Conservation (phyloP, 2,329 filamentous ascomycete genomes). For the Ascochyta fabae region DNA sequence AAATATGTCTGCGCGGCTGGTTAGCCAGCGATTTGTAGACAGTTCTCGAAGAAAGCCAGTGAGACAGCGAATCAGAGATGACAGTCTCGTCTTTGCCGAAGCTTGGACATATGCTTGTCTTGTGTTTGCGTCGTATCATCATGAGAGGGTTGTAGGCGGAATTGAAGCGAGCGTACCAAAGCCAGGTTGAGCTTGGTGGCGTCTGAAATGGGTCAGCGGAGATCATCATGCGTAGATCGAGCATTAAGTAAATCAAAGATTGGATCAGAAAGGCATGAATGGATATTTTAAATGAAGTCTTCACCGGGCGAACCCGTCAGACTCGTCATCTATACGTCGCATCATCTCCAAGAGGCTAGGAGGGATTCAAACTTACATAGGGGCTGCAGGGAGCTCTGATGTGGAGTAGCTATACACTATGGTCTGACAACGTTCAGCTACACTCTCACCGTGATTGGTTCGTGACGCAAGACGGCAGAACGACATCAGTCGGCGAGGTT, state of each 20-base stretch:
- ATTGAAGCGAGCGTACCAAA: conserved; percentile 26
- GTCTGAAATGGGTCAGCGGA: conserved; percentile 13
- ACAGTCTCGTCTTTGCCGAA: conserved; percentile 58
- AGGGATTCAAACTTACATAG: conserved; percentile 27
- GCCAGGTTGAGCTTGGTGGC: conserved; percentile 13
- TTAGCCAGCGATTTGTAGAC: conserved; percentile 32
- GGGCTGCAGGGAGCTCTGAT: not conserved
- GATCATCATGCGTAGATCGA: conserved; percentile 8
- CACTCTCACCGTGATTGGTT: not conserved
- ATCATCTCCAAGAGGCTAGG: conserved; percentile 49
- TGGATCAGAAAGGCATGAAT: conserved; percentile 68
- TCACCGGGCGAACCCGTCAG: conserved; percentile 74
- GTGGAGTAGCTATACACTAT: not conserved
- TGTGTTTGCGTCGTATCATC: conserved; percentile 81
- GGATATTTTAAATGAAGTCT: conserved; percentile 66
- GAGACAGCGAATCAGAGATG: conserved; percentile 40
- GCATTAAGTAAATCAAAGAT: not conserved
- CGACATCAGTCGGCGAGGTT: conserved; percentile 95
- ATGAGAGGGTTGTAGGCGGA: conserved; percentile 50
- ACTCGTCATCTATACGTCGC: conserved; percentile 73
- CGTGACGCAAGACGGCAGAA: conserved; percentile 4
- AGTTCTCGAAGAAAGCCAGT: conserved; percentile 23
- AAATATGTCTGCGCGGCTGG: conserved; percentile 17
- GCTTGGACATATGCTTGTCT: conserved; percentile 99
- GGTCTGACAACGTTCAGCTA: conserved; percentile 17